A percentile compares a stretch with the other conserved stretches of the same genome.
These are phyloP conservation scores for Fagus crenata DNA, from an alignment of 306 rosid species.

Conservation along the genomic window DNA sequence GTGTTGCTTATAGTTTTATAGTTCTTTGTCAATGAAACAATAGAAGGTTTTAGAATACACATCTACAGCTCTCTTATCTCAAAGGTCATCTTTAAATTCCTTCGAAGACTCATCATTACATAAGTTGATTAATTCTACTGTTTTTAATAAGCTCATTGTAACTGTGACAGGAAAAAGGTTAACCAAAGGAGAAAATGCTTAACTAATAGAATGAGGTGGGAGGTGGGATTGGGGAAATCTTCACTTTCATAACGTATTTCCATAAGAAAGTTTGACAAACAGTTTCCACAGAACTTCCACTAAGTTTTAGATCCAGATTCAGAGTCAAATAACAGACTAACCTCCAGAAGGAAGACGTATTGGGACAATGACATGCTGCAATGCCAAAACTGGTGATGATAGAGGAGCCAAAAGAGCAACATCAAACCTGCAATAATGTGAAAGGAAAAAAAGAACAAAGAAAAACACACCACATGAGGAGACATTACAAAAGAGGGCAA, in stretches of 20 bases:
- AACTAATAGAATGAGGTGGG: neutral
- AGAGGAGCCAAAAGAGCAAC: slow-evolving; percentile 70
- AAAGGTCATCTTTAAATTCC: neutral
- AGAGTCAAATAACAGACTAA: slow-evolving; percentile 36
- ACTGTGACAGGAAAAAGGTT: neutral
- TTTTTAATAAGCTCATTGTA: neutral
- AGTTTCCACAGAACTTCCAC: neutral
- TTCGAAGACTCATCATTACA: neutral
- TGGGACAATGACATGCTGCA: slow-evolving; percentile 75
- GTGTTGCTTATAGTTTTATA: neutral
- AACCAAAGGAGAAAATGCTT: neutral
- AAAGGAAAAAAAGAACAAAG: slow-evolving; percentile 1
- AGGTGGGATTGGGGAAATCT: neutral
- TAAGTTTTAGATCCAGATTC: slow-evolving; percentile 3
- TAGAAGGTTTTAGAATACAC: neutral
- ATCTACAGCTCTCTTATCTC: neutral
- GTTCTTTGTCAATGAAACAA: neutral
- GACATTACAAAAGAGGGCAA: slow-evolving; percentile 2
- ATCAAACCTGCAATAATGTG: slow-evolving; percentile 67
- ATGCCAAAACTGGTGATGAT: slow-evolving; percentile 78
- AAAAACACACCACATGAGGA: slow-evolving; percentile 7
- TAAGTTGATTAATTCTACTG: neutral
- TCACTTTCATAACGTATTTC: neutral
- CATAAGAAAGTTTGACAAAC: neutral
- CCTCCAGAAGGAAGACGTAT: slow-evolving; percentile 48